Percentiles rank a stretch among this genome's conserved stretches.
These are phyloP conservation scores for Pleurotus eryngii DNA, from an alignment of 768 basidiomycete species.

Conservation along the genomic window DNA sequence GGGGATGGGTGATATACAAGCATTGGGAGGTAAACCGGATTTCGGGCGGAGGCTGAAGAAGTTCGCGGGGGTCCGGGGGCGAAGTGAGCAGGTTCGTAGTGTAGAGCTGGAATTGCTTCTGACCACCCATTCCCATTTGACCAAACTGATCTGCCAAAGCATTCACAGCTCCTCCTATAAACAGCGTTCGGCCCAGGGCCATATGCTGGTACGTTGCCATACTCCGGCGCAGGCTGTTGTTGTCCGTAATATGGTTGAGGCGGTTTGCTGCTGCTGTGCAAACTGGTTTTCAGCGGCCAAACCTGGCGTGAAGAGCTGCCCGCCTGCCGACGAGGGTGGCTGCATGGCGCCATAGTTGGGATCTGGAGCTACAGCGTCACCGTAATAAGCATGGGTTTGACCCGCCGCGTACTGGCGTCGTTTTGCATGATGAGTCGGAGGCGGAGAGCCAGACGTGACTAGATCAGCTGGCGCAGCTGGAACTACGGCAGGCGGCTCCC, in stretches of 20 bases:
- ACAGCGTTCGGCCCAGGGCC: slow-evolving; percentile 17
- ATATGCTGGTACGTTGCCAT: slow-evolving; percentile 38
- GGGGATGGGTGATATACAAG: slow-evolving; percentile 74
- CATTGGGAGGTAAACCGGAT: slow-evolving; percentile 88
- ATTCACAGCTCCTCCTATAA: slow-evolving; percentile 35
- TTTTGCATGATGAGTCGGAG: slow-evolving; percentile 50
- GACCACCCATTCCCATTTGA: slow-evolving; percentile 82
- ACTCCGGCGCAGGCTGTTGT: slow-evolving; percentile 44
- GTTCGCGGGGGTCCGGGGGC: slow-evolving; percentile 86
- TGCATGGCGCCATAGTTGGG: slow-evolving; percentile 42
- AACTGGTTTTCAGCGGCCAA: slow-evolving; percentile 69
- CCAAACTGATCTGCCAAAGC: slow-evolving; percentile 81
- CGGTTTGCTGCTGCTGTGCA: slow-evolving; percentile 54
- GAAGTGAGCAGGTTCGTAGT: slow-evolving; percentile 92
- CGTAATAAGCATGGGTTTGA: slow-evolving; percentile 88
- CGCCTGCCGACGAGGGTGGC: slow-evolving; percentile 36
- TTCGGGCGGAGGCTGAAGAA: slow-evolving; percentile 80
- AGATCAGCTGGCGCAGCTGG: slow-evolving; percentile 33
- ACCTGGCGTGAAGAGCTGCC: slow-evolving; percentile 85
- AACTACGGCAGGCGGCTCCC: slow-evolving; percentile 69
- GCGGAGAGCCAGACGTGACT: slow-evolving; percentile 37
- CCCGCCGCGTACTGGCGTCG: slow-evolving; percentile 93
- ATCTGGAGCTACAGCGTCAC: slow-evolving; percentile 42
- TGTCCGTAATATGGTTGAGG: slow-evolving; percentile 43
- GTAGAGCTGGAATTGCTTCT: slow-evolving; percentile 73